Percentiles rank a stretch among this genome's conserved stretches.
These are phyloP conservation scores for Xylaria castorea DNA, from an alignment of 495 filamentous ascomycete species.

Conservation along the genomic window DNA sequence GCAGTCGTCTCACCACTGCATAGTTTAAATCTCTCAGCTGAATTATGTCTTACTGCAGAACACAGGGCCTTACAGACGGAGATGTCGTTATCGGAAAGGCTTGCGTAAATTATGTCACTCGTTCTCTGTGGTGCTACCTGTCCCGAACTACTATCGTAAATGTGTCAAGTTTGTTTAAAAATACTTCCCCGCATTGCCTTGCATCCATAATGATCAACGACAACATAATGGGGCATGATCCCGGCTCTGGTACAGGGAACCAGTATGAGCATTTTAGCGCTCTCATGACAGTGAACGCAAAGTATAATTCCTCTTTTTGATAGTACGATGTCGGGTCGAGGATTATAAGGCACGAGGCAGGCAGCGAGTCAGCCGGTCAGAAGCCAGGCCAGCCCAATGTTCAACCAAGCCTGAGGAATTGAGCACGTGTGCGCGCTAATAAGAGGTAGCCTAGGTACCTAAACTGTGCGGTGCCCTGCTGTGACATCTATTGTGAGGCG, in stretches of 20 bases:
- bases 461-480: background rate
- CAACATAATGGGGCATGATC: background rate
- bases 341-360: background rate
- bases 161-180: background rate
- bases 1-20: background rate
- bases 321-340: background rate
- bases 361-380: background rate
- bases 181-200: background rate
- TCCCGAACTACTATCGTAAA: background rate
- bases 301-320: background rate
- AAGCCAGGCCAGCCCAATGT: background rate
- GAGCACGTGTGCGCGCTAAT: slow-evolving; percentile 8
- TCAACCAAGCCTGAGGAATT: background rate
- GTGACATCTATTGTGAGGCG: background rate
- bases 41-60: slow-evolving; percentile 10
- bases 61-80: background rate
- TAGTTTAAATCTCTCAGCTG: background rate
- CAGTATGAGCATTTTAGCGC: background rate
- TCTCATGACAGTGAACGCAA: background rate
- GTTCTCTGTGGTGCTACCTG: too few relatives aligned
- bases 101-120: too few relatives aligned
- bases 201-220: background rate
- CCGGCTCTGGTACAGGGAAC: background rate
- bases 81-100: too few relatives aligned
- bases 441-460: too few relatives aligned